Evolutionary conservation across 139 green algal genomes (phyloP), one percentile per base, ranked within the genome.

Genomic region (Chlorella sp.): DNA sequence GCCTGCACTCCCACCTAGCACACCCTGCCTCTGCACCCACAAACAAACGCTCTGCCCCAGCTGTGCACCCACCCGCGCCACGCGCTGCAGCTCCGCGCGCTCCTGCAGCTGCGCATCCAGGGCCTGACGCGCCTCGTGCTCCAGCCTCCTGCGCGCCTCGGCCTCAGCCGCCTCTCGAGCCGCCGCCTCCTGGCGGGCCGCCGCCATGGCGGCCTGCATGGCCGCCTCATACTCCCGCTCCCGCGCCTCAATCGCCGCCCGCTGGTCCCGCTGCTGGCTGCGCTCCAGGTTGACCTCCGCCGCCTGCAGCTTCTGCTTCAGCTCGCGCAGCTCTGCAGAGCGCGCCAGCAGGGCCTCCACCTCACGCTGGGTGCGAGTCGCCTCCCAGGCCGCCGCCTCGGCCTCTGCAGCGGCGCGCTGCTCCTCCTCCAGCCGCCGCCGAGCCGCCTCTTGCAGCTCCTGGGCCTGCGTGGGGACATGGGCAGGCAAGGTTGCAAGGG

Each of bases 41-140:
- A 70, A 24, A 40, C 26, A 17, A 5, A 36, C 3, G n/a, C n/a
- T n/a, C 32, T 6, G 0, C 7, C 32, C 36, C 3, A 34, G 38
- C 38, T 41, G 32, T 30, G n/a, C n/a, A 22, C 83, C 13, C 75
- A 87, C 84, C 76, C 41, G 80, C 5, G 92, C 93, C 32, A 86
- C 46, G 2, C 79, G 75, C 84, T 93, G 85, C 73, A 90, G 65
- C 60, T 92, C 87, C 16, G 85, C 56, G 40, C 85, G 86, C 68
- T 84, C 85, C 86, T 89, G n/a, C 69, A 93, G 84, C 85, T 92
- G 88, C 64, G 86, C 70, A 64, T 87, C 72, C 48, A 93, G 86
- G 48, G 86, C 80, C 72, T 70, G 34, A 8, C 79, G 62, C 24
- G 64, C 79, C 64, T 75, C 64, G 0, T 40, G 43, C 9, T 60